Evolutionary conservation across 495 filamentous ascomycete species (phyloP).

Genomic region (Penicillium nucicola): DNA sequence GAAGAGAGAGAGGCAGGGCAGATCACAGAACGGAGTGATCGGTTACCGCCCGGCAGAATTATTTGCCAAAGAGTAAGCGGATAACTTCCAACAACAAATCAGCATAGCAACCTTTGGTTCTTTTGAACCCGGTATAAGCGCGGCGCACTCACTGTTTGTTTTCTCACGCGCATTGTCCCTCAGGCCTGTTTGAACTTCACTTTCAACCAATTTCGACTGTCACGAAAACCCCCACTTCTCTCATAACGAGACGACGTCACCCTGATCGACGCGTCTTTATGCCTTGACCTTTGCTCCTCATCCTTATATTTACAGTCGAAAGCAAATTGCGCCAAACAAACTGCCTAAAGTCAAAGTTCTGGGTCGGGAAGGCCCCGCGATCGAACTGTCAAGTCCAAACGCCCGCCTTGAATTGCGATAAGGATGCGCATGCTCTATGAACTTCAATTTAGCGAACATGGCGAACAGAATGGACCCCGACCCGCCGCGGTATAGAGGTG

Average conservation of each 20-base stretch:
- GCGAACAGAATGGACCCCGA: neutral
- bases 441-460: neutral
- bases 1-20: slow-evolving; percentile 7
- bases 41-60: slow-evolving; percentile 5
- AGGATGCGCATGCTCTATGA: neutral
- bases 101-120: neutral
- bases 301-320: neutral
- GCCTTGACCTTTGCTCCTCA: neutral
- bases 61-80: neutral
- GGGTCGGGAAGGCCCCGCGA: no score
- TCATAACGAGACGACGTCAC: neutral
- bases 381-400: neutral
- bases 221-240: neutral
- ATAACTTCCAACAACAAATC: no score
- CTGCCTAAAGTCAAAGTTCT: no score
- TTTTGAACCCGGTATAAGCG: no score
- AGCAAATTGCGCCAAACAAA: no score
- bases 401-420: neutral
- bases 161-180: no score
- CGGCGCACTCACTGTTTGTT: no score
- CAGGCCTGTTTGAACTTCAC: no score
- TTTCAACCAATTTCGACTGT: no score
- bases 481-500: neutral
- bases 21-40: slow-evolving; percentile 5
- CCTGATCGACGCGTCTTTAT: neutral